Evolutionary conservation across 192 early-diverging fungal species (phyloP), one percentile per base, ranked within the genome.

Genomic region (Umbelopsis ramanniana): DNA sequence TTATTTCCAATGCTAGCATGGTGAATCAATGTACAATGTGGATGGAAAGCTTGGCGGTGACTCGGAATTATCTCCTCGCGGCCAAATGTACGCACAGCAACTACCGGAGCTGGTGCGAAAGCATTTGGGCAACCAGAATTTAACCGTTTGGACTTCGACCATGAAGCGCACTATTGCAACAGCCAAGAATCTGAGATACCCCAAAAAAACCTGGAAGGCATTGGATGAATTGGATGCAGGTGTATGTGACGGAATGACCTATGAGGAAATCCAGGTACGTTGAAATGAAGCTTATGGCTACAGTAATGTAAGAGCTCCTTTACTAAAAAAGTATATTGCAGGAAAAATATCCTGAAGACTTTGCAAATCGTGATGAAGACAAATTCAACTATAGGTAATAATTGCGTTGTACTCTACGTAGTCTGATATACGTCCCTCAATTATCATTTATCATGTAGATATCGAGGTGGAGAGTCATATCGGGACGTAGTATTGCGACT

Each of bases 221-320:
- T 82, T 99, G 74, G 98, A 99, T 81, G 98, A 99, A 78, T 79
- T 99, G 55, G 94, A 98, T 74, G 92, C 95, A 14, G 97, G 98
- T 6, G 91, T 96, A 14, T 99, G 98, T 84, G 98, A 99, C 85
- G 96, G 94, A 22, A 86, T 98, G 81, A 99, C 98, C 9, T 99
- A 99, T 82, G 98, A 99, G 72, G 96, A 99, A 72, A 98, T 99
- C 71, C 96, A 94, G 75, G 87, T 88, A 71, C 67, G 21, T 46
- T 72, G 67, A 19, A 46, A 33, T 2, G 4, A 23, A 10, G 29
- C 6, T 3, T 29, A 10, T 19, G 33, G 11, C 5, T 5, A 19
- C 4, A 63, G 33, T n/a, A 19, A 17, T 37, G 3, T 29, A 17
- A 12, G 33, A 19, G 57, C 15, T 55, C 46, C 14, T 48, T 22